Conservation (phyloP, 2,329 filamentous ascomycete species). For the Arthrinium phaeospermum region DNA sequence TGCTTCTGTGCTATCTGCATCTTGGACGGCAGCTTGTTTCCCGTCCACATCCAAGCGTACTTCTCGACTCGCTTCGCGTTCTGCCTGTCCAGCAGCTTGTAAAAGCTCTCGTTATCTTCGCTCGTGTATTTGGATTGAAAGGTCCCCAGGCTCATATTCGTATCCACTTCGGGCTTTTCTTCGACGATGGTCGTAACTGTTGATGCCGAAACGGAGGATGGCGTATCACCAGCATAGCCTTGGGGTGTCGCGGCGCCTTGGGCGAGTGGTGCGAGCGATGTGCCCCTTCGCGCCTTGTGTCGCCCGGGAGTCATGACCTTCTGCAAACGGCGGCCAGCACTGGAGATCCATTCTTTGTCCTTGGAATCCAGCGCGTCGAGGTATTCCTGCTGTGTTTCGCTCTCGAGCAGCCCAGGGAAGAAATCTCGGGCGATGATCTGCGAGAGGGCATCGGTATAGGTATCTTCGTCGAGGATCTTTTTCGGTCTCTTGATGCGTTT, state of each 20-base stretch:
- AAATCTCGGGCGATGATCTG: conserved; percentile 97
- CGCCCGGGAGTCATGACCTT: conserved; percentile 84
- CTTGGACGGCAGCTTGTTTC: conserved; percentile 85
- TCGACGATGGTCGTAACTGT: conserved; percentile 42
- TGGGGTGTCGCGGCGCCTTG: conserved; percentile 64
- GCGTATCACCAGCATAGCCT: conserved; percentile 75
- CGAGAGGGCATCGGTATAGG: conserved; percentile 87
- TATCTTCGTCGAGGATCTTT: conserved; percentile 89
- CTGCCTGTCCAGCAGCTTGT: conserved; percentile 87
- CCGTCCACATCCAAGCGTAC: conserved; percentile 86
- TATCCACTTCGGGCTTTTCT: conserved; percentile 63
- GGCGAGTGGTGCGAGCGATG: conserved; percentile 40
- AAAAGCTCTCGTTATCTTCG: conserved; percentile 98
- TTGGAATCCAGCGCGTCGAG: conserved; percentile 88
- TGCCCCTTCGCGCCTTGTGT: conserved; percentile 39
- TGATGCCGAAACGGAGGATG: conserved; percentile 59
- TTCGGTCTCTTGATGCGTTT: conserved; percentile 93
- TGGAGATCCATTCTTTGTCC: conserved; percentile 84
- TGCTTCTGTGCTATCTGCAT: conserved; percentile 74
- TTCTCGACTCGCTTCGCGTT: conserved; percentile 85
- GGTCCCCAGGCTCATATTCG: conserved; percentile 78
- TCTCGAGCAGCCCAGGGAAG: conserved; percentile 89
- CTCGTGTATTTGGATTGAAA: conserved; percentile 96
- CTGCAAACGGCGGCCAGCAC: conserved; percentile 72
- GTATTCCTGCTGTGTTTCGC: conserved; percentile 88